These are phyloP conservation scores for Olyra latifolia DNA, from an alignment of 176 grass and related monocot species.

Conservation along the genomic window DNA sequence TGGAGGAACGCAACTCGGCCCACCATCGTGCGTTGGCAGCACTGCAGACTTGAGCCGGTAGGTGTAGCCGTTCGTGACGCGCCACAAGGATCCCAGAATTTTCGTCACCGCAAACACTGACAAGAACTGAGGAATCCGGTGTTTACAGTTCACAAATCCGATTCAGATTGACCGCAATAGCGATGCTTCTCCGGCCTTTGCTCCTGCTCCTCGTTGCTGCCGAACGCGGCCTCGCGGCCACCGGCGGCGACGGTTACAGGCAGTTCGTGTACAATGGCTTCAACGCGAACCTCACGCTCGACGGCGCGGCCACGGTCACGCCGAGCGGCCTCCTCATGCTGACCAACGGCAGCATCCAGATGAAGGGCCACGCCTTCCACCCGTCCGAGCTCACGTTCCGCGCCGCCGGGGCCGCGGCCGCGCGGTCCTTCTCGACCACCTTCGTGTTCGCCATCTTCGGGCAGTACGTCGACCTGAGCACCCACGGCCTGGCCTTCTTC, in stretches of 20 bases:
- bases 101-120: background rate
- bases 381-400: slow-evolving; percentile 27
- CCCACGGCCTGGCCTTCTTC: slow-evolving; percentile 48
- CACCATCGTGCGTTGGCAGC: background rate
- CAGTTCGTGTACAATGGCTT: slow-evolving; percentile 50
- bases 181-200: slow-evolving; percentile 6
- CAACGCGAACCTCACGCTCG: slow-evolving; percentile 31
- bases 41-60: background rate
- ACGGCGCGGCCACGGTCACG: slow-evolving; percentile 31
- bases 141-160: background rate
- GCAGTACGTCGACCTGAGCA: slow-evolving; percentile 22
- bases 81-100: background rate
- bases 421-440: slow-evolving; percentile 53
- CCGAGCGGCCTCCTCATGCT: slow-evolving; percentile 43
- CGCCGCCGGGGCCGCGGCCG: background rate
- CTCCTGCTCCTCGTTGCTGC: slow-evolving; percentile 14
- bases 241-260: background rate
- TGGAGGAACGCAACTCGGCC: background rate
- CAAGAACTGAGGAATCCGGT: background rate
- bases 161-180: background rate
- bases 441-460: slow-evolving; percentile 59
- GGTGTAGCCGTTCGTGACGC: background rate
- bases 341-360: slow-evolving; percentile 35
- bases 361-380: slow-evolving; percentile 51
- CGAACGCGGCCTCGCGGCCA: background rate